Evolutionary conservation across 1,284 basidiomycete genomes (phyloP).

Genomic region (Austroboletus niveus): DNA sequence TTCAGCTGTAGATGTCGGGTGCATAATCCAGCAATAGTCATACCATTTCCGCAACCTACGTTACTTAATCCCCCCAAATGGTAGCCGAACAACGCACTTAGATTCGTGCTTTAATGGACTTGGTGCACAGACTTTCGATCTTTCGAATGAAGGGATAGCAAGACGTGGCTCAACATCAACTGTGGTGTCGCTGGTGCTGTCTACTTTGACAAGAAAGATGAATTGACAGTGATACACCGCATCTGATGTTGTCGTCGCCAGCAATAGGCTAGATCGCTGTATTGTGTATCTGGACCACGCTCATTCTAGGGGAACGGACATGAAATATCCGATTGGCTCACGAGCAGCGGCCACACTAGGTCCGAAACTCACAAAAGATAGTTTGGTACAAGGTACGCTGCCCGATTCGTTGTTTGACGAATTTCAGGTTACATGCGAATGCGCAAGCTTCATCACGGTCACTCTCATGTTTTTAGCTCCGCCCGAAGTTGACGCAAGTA

Average conservation of each 20-base stretch:
- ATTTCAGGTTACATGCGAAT: constrained; percentile 44
- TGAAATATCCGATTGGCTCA: constrained; percentile 43
- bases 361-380: constrained; percentile 50
- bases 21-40: no score
- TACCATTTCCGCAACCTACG: no score
- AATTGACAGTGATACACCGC: no score
- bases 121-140: constrained; percentile 53
- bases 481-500: constrained; percentile 40
- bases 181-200: constrained; percentile 38
- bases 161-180: constrained; percentile 38
- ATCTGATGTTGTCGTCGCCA: no score
- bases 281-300: constrained; percentile 54
- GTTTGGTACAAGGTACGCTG: constrained; percentile 46
- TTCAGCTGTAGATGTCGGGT: no score
- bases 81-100: constrained; percentile 34
- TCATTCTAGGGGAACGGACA: constrained; percentile 53
- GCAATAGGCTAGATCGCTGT: constrained; percentile 36
- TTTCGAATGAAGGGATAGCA: constrained; percentile 41
- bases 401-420: background rate
- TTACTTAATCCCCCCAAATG: constrained; percentile 19
- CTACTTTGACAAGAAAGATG: constrained; percentile 45
- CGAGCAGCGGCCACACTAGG: constrained; percentile 51
- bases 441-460: constrained; percentile 46
- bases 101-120: constrained; percentile 49
- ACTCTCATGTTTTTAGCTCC: constrained; percentile 50